Base-by-base conservation (phyloP, 139 green algal genomes). In the Chlamydomonas sp. region DNA sequence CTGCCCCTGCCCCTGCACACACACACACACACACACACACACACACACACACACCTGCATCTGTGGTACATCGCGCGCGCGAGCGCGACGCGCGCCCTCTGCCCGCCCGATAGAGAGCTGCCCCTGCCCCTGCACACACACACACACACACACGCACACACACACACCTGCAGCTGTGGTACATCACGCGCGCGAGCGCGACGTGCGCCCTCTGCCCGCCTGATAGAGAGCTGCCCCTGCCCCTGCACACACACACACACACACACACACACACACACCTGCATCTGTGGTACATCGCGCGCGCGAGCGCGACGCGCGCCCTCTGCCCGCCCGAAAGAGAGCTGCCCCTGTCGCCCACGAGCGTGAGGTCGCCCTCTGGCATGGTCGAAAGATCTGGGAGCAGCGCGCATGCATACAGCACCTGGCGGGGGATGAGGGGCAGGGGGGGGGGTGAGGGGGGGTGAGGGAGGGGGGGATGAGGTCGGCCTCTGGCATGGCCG, bases 31-130 rank as follows among this genome's bases (percentile, higher is more conserved):
- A n/a, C n/a, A 48, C 58, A 4, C 37, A 65, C 36, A 26, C 34
- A n/a, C 6, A 3, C 33, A 48, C 49, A 38, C 54, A 16, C 26
- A 28, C 54, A n/a, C n/a, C n/a, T 26, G 3, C 26, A 74, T 39
- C 34, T 2, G 29, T 81, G 67, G 75, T 93, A 94, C 10, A 95
- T 66, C 1, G 86, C 87, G 0, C 89, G 69, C 0, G 89, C 89
- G 36, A 87, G 73, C 0, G 78, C 74, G 28, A 88, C 26, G n/a
- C 43, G 29, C 26, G 26, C 43, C 62, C 43, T 34, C 5, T 31
- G 43, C 29, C 29, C 6, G 26, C 6, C 6, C 54, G 29, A 30
- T 6, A 30, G 26, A 28, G 13, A 63, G 54, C 20, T 28, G n/a
- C 22, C 20, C 26, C 54, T 20, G 13, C 20, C 29, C 29, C 6